Base-by-base conservation (phyloP, 2,329 filamentous ascomycete species). In the Tolypocladium album region DNA sequence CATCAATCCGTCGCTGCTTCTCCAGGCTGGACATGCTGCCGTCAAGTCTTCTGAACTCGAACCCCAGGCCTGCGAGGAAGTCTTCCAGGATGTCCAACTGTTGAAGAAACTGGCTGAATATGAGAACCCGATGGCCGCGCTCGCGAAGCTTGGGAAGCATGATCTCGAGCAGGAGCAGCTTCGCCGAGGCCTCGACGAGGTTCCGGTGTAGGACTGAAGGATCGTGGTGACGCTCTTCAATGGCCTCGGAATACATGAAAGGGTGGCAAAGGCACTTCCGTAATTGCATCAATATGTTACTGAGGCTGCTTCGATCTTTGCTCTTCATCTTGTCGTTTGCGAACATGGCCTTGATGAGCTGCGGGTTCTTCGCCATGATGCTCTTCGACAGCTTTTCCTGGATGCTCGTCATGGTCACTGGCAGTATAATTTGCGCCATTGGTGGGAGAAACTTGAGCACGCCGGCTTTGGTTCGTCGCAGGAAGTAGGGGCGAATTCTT, bases 311-410 rank as follows among this genome's bases (percentile, higher is more conserved):
- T 7, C 88, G 84, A 61, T 97, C 92, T 20, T 80, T 82, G 36
- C 81, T 78, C 67, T 87, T 89, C 57, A 91, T 75, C 63, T 82
- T 85, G 53, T 79, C 79, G 40, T 87, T 82, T 8, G 85, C 86
- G 67, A 97, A 92, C 55, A 99, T 91, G 0, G 92, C 85, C 65
- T 88, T 88, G 69, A 99, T 92, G 11, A 99, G 81, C 58, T 95
- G 84, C 0, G 92, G 89, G 62, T 95, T 96, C 72, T 95, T 94
- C 17, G 89, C 85, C 67, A 99, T 83, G 66, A 99, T 97, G 2
- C 89, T 95, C 70, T 92, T 94, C 76, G 94, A 96, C 0, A 99
- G 81, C 70, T 91, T 94, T 77, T 96, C 94, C 71, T 99, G 95
- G 15, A 99, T 79, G 17, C 91, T 80, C 1, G 90, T 92, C 92